These are phyloP conservation scores for Claviceps humidiphila DNA, from an alignment of 2,329 filamentous ascomycete species.

Conservation along the genomic window DNA sequence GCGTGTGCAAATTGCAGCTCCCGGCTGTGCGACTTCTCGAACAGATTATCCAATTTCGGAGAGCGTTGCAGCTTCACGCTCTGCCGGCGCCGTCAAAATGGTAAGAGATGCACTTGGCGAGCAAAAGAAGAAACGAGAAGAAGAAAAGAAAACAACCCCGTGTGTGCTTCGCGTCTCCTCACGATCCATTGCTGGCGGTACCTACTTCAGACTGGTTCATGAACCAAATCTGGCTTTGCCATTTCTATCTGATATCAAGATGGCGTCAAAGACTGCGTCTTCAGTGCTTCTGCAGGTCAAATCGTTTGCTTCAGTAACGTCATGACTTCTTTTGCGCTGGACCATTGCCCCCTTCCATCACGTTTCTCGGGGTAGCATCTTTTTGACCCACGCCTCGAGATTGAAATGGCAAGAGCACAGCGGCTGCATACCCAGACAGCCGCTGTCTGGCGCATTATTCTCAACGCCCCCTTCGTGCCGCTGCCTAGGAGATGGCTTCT, in stretches of 20 bases:
- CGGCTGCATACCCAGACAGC: neutral
- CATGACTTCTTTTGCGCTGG: neutral
- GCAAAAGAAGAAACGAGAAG: neutral
- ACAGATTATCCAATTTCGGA: neutral
- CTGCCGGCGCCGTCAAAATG: conserved; percentile 6
- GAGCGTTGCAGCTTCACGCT: conserved; percentile 3
- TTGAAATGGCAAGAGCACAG: neutral
- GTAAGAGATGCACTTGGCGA: conserved; percentile 2
- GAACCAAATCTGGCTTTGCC: neutral
- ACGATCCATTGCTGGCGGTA: neutral
- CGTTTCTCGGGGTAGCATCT: neutral
- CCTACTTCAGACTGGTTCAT: neutral
- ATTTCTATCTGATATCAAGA: neutral
- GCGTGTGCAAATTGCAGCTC: conserved; percentile 1
- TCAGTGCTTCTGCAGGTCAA: neutral
- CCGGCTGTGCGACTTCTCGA: conserved; percentile 4
- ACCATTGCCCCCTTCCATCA: neutral
- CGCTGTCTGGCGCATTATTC: neutral
- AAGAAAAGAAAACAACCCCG: neutral
- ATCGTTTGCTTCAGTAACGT: neutral
- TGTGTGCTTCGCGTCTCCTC: conserved; percentile 2
- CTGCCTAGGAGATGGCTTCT: neutral
- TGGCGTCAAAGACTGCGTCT: neutral
- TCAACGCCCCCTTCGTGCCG: neutral
- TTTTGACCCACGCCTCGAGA: neutral